Conservation (phyloP, 495 filamentous ascomycete genomes). For the Cryomyces antarcticus region DNA sequence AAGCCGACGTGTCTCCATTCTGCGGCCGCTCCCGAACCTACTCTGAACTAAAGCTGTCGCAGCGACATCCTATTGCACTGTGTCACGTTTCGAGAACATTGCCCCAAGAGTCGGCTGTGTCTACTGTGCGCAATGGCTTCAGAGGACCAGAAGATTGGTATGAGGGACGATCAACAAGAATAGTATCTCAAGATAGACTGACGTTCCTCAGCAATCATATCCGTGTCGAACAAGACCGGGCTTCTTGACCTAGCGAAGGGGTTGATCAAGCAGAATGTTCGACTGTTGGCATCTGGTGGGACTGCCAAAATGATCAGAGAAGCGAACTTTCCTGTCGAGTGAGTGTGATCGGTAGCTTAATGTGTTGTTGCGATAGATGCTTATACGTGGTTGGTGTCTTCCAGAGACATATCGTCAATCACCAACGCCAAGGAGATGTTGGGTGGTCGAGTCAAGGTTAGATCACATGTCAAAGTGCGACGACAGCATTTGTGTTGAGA, state of each 20-base stretch:
- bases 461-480: no score
- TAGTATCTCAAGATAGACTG: neutral
- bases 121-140: no score
- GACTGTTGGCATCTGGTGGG: slow-evolving; percentile 82
- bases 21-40: no score
- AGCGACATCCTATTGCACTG: no score
- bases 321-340: slow-evolving; percentile 85
- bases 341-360: slow-evolving; percentile 12
- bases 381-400: neutral
- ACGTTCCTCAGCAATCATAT: slow-evolving; percentile 56
- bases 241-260: slow-evolving; percentile 91
- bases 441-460: slow-evolving; percentile 62
- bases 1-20: no score
- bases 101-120: no score
- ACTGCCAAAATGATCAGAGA: slow-evolving; percentile 89
- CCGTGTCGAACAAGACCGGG: slow-evolving; percentile 96
- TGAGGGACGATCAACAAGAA: no score
- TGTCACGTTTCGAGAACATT: no score
- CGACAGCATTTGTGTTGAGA: no score
- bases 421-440: slow-evolving; percentile 98
- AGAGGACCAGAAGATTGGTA: no score
- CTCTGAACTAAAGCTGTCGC: no score
- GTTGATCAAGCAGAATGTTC: slow-evolving; percentile 72
- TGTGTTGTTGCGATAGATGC: neutral
- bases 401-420: slow-evolving; percentile 85